phyloP scores from a whole-genome alignment of 2,329 filamentous ascomycete species.

The Aspergillus glaucus region DNA sequence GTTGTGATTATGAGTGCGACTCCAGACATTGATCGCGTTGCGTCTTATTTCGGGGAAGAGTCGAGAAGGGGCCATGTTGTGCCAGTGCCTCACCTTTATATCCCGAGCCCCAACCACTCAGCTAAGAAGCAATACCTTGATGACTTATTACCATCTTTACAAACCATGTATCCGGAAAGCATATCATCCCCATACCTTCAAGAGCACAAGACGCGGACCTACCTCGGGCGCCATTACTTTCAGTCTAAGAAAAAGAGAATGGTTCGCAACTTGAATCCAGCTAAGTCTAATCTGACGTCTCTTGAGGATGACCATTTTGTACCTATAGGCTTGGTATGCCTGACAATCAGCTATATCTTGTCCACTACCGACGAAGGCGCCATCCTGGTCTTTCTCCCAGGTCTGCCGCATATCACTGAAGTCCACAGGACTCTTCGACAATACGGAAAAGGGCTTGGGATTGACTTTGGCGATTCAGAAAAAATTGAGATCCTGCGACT shows the following conservation, averaged over 20 bases:
- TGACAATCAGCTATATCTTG: constrained; percentile 43
- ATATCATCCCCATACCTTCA: constrained; percentile 9
- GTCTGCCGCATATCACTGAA: constrained; percentile 34
- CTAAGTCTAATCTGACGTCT: not conserved
- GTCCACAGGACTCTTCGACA: constrained; percentile 25
- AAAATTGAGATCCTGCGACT: constrained; percentile 42
- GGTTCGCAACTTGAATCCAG: not conserved
- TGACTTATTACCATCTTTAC: constrained; percentile 30
- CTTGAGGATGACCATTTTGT: constrained; percentile 34
- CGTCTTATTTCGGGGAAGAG: constrained; percentile 37
- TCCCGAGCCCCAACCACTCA: constrained; percentile 41
- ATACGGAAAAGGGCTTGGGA: constrained; percentile 18
- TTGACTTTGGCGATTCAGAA: constrained; percentile 36
- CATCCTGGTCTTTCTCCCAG: constrained; percentile 46
- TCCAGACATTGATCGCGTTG: constrained; percentile 40
- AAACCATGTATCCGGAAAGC: constrained; percentile 14
- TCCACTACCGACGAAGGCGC: constrained; percentile 38
- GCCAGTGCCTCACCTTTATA: constrained; percentile 36
- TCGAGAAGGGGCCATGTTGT: constrained; percentile 22
- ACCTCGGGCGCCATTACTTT: constrained; percentile 6
- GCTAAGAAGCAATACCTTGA: constrained; percentile 40
- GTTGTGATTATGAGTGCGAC: constrained; percentile 47
- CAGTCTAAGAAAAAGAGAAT: not conserved
- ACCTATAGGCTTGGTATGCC: constrained; percentile 38
- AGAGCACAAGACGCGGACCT: constrained; percentile 4